Percentiles rank a stretch among this genome's conserved stretches.
phyloP scores from a whole-genome alignment of 768 basidiomycete species.

The Leccinum uliginosum region DNA sequence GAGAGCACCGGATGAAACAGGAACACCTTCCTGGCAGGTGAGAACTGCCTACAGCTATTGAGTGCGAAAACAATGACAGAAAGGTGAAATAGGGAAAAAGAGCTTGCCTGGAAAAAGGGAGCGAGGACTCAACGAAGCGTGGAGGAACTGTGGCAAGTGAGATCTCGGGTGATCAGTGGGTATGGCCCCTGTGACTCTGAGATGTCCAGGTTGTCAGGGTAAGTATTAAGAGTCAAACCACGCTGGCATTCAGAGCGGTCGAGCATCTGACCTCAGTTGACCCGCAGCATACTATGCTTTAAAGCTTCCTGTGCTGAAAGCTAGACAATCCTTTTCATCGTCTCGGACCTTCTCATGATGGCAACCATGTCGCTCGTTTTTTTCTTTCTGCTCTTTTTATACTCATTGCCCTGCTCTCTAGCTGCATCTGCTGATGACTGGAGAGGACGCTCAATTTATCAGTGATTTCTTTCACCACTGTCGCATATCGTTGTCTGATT shows the following conservation, averaged over 20 bases:
- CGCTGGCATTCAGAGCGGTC: neutral
- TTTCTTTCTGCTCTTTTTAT: neutral
- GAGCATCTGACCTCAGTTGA: neutral
- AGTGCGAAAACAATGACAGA: too few relatives aligned
- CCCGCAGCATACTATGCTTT: neutral
- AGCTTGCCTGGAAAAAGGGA: too few relatives aligned
- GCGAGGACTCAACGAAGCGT: too few relatives aligned
- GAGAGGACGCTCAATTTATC: conserved; percentile 16
- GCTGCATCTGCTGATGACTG: conserved; percentile 13
- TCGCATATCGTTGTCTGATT: neutral
- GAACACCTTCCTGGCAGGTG: too few relatives aligned
- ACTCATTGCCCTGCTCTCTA: neutral
- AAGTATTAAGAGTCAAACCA: neutral
- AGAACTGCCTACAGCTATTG: too few relatives aligned
- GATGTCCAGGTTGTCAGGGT: neutral
- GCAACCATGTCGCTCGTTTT: conserved; percentile 3
- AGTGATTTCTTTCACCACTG: neutral
- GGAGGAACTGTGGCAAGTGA: neutral
- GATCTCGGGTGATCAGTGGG: neutral
- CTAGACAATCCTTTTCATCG: neutral
- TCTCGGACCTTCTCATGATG: neutral
- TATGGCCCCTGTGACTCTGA: neutral
- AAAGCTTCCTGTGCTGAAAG: neutral
- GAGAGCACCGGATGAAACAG: too few relatives aligned
- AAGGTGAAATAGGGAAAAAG: too few relatives aligned